phyloP scores from a whole-genome alignment of 1,284 basidiomycete genomes.

The Tausonia pullulans region DNA sequence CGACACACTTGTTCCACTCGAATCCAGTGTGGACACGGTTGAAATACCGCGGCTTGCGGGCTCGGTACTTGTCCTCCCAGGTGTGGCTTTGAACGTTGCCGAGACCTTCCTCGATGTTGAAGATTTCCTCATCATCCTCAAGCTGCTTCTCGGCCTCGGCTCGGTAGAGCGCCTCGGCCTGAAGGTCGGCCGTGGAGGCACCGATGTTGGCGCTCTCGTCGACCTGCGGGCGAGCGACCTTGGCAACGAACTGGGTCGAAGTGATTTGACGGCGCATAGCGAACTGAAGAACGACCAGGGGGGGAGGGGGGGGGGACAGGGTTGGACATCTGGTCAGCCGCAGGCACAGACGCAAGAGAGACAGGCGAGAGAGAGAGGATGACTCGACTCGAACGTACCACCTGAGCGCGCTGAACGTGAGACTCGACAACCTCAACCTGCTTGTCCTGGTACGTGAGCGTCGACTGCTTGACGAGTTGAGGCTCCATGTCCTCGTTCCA shows the following conservation, averaged over 20 bases:
- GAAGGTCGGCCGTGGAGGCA: slow-evolving; percentile 63
- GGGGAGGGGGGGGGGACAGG: neutral
- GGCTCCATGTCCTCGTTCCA: slow-evolving; percentile 80
- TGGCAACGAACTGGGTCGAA: slow-evolving; percentile 72
- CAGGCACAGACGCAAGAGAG: slow-evolving; percentile 8
- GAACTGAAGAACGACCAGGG: slow-evolving; percentile 41
- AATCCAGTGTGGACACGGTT: slow-evolving; percentile 99
- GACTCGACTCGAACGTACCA: too few species aligned
- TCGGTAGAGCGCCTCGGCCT: slow-evolving; percentile 71
- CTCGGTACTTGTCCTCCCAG: slow-evolving; percentile 98
- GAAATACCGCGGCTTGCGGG: slow-evolving; percentile 97
- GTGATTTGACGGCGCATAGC: slow-evolving; percentile 64
- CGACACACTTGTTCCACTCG: slow-evolving; percentile 81
- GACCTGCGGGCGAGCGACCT: slow-evolving; percentile 40
- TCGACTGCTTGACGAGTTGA: slow-evolving; percentile 53
- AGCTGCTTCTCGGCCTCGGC: slow-evolving; percentile 58
- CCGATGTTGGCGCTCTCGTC: slow-evolving; percentile 42
- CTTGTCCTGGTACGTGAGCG: slow-evolving; percentile 60
- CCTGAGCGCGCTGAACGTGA: too few species aligned
- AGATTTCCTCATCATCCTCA: slow-evolving; percentile 89
- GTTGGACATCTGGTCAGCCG: neutral
- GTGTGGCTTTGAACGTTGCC: slow-evolving; percentile 66
- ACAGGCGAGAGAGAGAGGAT: neutral
- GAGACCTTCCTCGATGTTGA: slow-evolving; percentile 80
- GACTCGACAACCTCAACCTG: slow-evolving; percentile 52